Conservation (phyloP, 139 green algal species). For the Ostreobium quekettii region DNA sequence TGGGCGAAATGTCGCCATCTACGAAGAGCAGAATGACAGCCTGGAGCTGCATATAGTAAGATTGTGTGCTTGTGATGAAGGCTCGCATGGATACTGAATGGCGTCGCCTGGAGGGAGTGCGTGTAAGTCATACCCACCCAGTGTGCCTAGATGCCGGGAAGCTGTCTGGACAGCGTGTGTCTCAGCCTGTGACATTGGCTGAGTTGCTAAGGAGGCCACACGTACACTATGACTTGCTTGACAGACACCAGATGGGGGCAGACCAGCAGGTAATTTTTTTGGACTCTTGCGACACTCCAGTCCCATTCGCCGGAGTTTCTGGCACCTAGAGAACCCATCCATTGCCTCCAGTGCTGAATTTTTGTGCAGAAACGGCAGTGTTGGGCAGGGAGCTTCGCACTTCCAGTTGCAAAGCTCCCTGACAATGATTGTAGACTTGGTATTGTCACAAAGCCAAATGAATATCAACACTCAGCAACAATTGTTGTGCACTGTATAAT, state of each 20-base stretch:
- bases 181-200: constrained; percentile 48
- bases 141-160: constrained; percentile 37
- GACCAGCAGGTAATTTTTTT: background rate
- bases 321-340: too few relatives aligned
- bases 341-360: background rate
- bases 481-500: too few relatives aligned
- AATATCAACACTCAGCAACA: too few relatives aligned
- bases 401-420: too few relatives aligned
- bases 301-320: too few relatives aligned
- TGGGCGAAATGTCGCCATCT: background rate
- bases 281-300: background rate
- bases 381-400: background rate
- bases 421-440: too few relatives aligned
- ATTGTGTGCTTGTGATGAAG: constrained; percentile 18
- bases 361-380: background rate
- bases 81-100: constrained; percentile 61
- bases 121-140: constrained; percentile 33
- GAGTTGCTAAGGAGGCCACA: constrained; percentile 81
- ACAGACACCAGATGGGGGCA: background rate
- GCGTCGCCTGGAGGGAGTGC: constrained; percentile 44
- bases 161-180: constrained; percentile 50
- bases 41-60: background rate
- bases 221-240: constrained; percentile 61
- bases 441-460: too few relatives aligned
- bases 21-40: background rate